These are phyloP conservation scores for Cyphellophora attinorum DNA, from an alignment of 2,329 filamentous ascomycete species.

Conservation along the genomic window DNA sequence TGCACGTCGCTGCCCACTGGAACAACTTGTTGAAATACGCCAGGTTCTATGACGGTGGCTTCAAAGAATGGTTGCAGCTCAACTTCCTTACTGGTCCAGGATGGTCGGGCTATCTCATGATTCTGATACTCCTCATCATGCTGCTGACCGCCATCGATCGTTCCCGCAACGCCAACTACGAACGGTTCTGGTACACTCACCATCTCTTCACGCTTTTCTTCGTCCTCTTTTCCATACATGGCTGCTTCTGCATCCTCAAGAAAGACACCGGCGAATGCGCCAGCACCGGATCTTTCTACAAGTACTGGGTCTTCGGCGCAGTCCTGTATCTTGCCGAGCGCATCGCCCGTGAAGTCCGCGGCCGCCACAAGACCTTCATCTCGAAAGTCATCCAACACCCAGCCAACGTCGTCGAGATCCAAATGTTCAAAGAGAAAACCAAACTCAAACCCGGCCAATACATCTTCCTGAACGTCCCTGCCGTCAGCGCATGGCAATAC, in stretches of 20 bases:
- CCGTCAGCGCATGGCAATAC: slow-evolving; percentile 77
- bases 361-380: slow-evolving; percentile 71
- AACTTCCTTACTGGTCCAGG: slow-evolving; percentile 71
- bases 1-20: slow-evolving; percentile 77
- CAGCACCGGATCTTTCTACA: slow-evolving; percentile 71
- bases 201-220: slow-evolving; percentile 82
- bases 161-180: slow-evolving; percentile 67
- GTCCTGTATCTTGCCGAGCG: slow-evolving; percentile 69
- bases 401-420: slow-evolving; percentile 81
- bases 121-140: slow-evolving; percentile 66
- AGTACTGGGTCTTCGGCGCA: slow-evolving; percentile 77
- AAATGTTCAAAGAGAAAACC: slow-evolving; percentile 81
- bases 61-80: slow-evolving; percentile 65
- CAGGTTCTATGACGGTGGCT: slow-evolving; percentile 62
- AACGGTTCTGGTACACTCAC: slow-evolving; percentile 83
- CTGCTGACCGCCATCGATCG: slow-evolving; percentile 67
- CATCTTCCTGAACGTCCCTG: slow-evolving; percentile 77
- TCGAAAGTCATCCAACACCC: slow-evolving; percentile 82
- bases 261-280: slow-evolving; percentile 67
- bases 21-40: slow-evolving; percentile 72
- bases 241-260: slow-evolving; percentile 81
- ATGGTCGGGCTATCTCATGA: slow-evolving; percentile 78
- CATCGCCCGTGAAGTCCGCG: slow-evolving; percentile 65
- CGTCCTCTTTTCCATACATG: slow-evolving; percentile 81
- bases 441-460: slow-evolving; percentile 68